Percentiles rank a stretch among this genome's conserved stretches.
Evolutionary conservation across 2,329 filamentous ascomycete genomes (phyloP).

Genomic region (Peltaster fructicola): DNA sequence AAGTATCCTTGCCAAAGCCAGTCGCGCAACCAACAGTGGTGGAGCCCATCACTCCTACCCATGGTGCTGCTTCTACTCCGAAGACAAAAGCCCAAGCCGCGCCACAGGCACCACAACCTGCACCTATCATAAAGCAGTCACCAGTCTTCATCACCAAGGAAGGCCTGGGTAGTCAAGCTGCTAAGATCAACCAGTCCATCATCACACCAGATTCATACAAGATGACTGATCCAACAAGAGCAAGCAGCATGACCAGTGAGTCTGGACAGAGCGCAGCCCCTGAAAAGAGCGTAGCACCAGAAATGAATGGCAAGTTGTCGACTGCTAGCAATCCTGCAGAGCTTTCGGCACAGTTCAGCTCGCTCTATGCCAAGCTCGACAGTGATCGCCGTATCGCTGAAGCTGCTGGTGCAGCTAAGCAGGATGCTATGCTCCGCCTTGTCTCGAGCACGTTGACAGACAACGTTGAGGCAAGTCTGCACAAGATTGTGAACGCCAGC

Average conservation of each 20-base stretch:
- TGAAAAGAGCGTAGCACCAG: slow-evolving; percentile 1
- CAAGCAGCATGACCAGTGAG: not conserved
- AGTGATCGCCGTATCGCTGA: slow-evolving; percentile 52
- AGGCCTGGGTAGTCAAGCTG: slow-evolving; percentile 22
- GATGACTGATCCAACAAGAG: not conserved
- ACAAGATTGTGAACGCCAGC: slow-evolving; percentile 57
- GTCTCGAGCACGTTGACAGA: slow-evolving; percentile 52
- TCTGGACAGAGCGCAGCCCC: slow-evolving; percentile 1
- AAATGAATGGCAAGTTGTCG: slow-evolving; percentile 1
- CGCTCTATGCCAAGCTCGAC: slow-evolving; percentile 42
- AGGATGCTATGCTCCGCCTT: slow-evolving; percentile 50
- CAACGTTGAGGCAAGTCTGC: slow-evolving; percentile 58
- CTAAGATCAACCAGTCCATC: too few species aligned
- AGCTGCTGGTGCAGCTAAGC: slow-evolving; percentile 44
- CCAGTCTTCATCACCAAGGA: slow-evolving; percentile 18
- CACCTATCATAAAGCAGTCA: slow-evolving; percentile 10
- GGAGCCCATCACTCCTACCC: slow-evolving; percentile 1
- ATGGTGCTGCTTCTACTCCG: too few species aligned
- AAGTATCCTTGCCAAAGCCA: slow-evolving; percentile 4
- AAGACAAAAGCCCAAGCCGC: slow-evolving; percentile 7
- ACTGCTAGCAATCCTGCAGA: slow-evolving; percentile 1
- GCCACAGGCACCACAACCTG: slow-evolving; percentile 6
- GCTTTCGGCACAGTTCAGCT: slow-evolving; percentile 32
- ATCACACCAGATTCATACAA: too few species aligned
- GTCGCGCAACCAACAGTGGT: slow-evolving; percentile 4